Base-by-base conservation (phyloP, 495 filamentous ascomycete genomes). In the Talaromyces thailandensis region DNA sequence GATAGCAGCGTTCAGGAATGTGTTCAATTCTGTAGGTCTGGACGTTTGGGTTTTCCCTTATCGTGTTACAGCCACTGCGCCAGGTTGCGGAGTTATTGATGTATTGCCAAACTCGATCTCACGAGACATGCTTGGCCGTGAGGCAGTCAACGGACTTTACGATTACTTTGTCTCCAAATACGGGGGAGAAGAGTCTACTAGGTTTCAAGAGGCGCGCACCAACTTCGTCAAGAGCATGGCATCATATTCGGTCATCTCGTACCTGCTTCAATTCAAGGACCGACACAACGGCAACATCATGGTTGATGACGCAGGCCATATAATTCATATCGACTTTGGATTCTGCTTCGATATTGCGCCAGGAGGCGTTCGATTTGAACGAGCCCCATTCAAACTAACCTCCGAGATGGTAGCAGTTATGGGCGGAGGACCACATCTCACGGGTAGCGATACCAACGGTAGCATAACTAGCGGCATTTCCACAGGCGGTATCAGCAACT, bases 211-310 rank as follows among this genome's bases (percentile, higher is more conserved):
- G 70, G 95, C 95, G 2, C 86, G 95, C 43, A 94, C 86, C 71
- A 96, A 97, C 70, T 99, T 99, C 67, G 92, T 99, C 68, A 98
- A 98, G 81, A 96, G 91, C 76, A 98, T 99, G 95, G 95, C 95
- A 2, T 94, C 93, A n/a, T 98, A 99, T 74, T 96, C 91, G n/a
- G 87, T 98, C 62, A 97, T 98, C 58, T 94, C 91, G 0, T 98
- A 95, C 74, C 80, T 99, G 7, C 79, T 99, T 28, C 96, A 99
- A 69, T 96, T 99, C 85, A 99, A 99, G 74, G 95, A 99, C 73
- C 86, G 95, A 5, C 95, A 99, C 74, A 99, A 99, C 71, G 95
- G 95, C 48, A 99, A 99, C 75, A 98, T 99, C 77, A 98, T 99
- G 95, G 83, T 99, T 48, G 92, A 98, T 69, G 93, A 96, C 68